These are phyloP conservation scores for Crepidotus variabilis DNA, from an alignment of 768 basidiomycete genomes.

Conservation along the genomic window DNA sequence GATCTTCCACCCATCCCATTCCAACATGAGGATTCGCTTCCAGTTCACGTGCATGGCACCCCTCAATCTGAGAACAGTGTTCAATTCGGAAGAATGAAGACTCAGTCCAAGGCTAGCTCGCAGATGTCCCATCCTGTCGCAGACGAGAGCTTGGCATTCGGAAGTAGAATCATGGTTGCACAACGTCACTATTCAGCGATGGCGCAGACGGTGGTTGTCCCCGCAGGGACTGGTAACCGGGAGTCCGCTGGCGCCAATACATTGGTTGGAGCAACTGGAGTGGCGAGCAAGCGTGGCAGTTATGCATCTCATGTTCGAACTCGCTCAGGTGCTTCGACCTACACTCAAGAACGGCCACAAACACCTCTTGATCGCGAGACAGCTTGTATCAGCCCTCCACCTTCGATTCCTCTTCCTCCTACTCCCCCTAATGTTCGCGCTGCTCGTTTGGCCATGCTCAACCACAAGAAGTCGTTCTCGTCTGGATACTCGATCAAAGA, in stretches of 20 bases:
- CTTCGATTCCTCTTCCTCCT: constrained; percentile 66
- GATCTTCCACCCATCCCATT: constrained; percentile 63
- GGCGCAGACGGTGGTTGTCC: constrained; percentile 60
- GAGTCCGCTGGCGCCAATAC: constrained; percentile 27
- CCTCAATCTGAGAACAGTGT: constrained; percentile 55
- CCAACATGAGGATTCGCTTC: constrained; percentile 46
- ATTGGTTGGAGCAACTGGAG: constrained; percentile 29
- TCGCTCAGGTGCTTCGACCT: constrained; percentile 54
- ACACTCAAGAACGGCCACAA: constrained; percentile 22
- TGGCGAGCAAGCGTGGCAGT: constrained; percentile 23
- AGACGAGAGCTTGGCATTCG: constrained; percentile 48
- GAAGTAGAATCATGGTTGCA: constrained; percentile 65
- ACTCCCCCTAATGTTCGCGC: constrained; percentile 67
- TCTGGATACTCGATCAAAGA: constrained; percentile 59
- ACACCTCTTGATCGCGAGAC: constrained; percentile 32
- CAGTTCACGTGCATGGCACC: constrained; percentile 41
- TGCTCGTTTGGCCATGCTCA: constrained; percentile 49
- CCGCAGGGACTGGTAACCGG: constrained; percentile 22
- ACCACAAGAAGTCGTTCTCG: constrained; percentile 61
- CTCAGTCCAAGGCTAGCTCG: constrained; percentile 54
- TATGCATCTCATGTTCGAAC: constrained; percentile 53
- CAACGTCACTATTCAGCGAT: constrained; percentile 71
- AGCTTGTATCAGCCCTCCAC: constrained; percentile 51
- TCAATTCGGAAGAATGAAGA: constrained; percentile 50
- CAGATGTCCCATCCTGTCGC: constrained; percentile 36